A percentile compares a stretch with the other conserved stretches of the same genome.
These are phyloP conservation scores for Teratosphaeria nubilosa DNA, from an alignment of 2,329 filamentous ascomycete species.

Conservation along the genomic window DNA sequence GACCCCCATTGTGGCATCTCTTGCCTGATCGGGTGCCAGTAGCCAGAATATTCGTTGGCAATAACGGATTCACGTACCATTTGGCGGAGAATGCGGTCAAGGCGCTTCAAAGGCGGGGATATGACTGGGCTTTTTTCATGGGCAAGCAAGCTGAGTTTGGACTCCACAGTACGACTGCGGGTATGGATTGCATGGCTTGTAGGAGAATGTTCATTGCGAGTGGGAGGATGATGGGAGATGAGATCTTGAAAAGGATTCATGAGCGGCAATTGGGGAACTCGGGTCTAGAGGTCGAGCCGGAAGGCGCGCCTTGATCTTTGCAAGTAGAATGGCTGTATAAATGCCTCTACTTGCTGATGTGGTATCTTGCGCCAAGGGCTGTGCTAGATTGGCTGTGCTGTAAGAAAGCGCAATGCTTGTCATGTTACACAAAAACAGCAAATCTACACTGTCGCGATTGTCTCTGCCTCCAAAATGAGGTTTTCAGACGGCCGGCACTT, in stretches of 20 bases:
- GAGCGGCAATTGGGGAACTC: background rate
- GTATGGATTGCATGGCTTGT: background rate
- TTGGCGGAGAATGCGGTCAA: background rate
- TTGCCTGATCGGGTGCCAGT: background rate
- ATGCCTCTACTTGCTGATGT: too few species aligned
- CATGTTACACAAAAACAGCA: too few species aligned
- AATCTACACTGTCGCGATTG: too few species aligned
- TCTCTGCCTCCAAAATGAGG: too few species aligned
- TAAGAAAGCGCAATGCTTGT: too few species aligned
- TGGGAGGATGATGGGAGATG: background rate
- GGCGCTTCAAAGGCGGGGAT: background rate
- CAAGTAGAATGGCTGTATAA: background rate
- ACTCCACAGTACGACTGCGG: background rate
- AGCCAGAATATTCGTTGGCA: background rate
- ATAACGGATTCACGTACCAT: background rate
- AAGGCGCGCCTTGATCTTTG: background rate
- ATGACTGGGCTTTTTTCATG: background rate
- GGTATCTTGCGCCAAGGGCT: too few species aligned
- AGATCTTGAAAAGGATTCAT: background rate
- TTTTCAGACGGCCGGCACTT: too few species aligned
- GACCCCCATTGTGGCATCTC: background rate
- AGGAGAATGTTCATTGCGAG: background rate
- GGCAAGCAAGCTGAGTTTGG: background rate
- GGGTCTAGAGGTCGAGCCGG: background rate
- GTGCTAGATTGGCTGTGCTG: too few species aligned